Evolutionary conservation across 2,329 filamentous ascomycete genomes (phyloP).

Genomic region (Apiospora phragmitis): DNA sequence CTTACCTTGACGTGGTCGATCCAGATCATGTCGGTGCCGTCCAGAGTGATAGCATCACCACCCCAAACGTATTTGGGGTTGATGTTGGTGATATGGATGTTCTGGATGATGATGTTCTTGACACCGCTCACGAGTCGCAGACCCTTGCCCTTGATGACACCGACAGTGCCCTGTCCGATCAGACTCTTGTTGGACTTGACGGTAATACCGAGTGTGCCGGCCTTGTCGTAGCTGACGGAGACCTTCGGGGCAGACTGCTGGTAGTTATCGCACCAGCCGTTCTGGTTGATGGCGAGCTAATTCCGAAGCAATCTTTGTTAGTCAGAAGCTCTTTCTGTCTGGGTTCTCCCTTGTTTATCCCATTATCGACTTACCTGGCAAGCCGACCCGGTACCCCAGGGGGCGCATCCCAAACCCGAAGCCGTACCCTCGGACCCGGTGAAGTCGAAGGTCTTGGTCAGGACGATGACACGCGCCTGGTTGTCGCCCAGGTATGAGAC

Average conservation of each 20-base stretch:
- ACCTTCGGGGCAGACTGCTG: constrained; percentile 51
- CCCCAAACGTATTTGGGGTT: constrained; percentile 62
- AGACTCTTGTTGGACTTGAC: constrained; percentile 60
- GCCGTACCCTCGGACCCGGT: constrained; percentile 53
- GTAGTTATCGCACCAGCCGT: constrained; percentile 61
- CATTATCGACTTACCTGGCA: constrained; percentile 44
- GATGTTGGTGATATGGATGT: constrained; percentile 54
- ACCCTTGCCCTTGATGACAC: constrained; percentile 46
- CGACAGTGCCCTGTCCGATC: constrained; percentile 51
- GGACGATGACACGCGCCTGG: constrained; percentile 55
- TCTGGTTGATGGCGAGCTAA: constrained; percentile 56
- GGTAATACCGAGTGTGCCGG: constrained; percentile 49
- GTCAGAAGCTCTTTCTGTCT: not conserved
- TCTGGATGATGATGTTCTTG: constrained; percentile 63
- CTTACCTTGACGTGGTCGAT: constrained; percentile 23
- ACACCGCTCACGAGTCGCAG: constrained; percentile 35
- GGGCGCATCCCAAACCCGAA: constrained; percentile 56
- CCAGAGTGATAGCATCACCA: constrained; percentile 54
- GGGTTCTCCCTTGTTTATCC: not conserved
- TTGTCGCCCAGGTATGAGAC: constrained; percentile 58
- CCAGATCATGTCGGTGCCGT: constrained; percentile 20
- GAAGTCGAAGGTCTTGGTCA: constrained; percentile 59
- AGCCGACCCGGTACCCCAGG: constrained; percentile 51
- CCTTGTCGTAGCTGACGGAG: constrained; percentile 50
- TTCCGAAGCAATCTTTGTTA: not conserved